These are phyloP conservation scores for Amaranthus palmeri DNA, from an alignment of 148 eudicot genomes.

Conservation along the genomic window DNA sequence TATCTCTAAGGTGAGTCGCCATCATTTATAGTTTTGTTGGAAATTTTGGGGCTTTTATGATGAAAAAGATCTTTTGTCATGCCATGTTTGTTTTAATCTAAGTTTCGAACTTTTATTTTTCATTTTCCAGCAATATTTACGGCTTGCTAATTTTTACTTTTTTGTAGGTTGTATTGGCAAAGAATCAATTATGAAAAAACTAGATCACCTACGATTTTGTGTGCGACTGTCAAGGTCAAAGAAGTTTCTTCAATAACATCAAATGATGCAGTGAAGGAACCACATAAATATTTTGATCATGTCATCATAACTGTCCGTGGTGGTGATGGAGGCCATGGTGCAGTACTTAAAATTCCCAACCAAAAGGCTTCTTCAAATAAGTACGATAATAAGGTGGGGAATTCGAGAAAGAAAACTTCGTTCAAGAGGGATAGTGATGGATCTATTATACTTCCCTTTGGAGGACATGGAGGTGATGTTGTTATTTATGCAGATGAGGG, in stretches of 20 bases:
- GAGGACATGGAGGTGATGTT: conserved; percentile 93
- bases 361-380: conserved; percentile 52
- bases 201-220: conserved; percentile 21
- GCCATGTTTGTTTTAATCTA: background rate
- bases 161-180: conserved; percentile 33
- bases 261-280: conserved; percentile 52
- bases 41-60: background rate
- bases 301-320: conserved; percentile 79
- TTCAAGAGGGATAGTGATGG: conserved; percentile 91
- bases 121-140: background rate
- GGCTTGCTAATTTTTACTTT: conserved; percentile 2
- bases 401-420: conserved; percentile 42
- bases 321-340: conserved; percentile 98
- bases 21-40: background rate
- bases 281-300: conserved; percentile 93
- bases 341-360: conserved; percentile 58
- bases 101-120: background rate
- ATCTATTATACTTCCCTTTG: conserved; percentile 81
- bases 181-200: conserved; percentile 22
- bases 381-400: conserved; percentile 32
- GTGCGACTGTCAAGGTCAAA: conserved; percentile 61
- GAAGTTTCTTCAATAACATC: conserved; percentile 39
- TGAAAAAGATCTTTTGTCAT: background rate
- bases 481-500: conserved; percentile 85
- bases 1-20: background rate